A percentile compares a stretch with the other conserved stretches of the same genome.
Evolutionary conservation across 371 early-diverging fungal species (phyloP).

Genomic region (Mortierella sp.): DNA sequence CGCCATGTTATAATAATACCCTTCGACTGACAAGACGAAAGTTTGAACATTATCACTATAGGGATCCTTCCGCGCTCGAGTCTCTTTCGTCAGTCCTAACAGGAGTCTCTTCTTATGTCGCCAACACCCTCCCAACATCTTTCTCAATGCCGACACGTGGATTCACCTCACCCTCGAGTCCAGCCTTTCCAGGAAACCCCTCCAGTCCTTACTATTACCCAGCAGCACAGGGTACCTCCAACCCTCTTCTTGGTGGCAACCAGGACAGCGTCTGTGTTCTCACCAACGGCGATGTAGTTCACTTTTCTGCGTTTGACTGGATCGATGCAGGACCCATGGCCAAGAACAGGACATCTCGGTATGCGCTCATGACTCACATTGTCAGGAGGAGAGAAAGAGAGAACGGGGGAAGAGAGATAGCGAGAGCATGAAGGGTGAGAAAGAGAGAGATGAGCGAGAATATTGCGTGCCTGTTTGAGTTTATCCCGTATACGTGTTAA

Average conservation of each 20-base stretch:
- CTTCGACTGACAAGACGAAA: not conserved
- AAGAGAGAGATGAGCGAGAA: not conserved
- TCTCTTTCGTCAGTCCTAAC: constrained; percentile 70
- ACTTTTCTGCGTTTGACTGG: constrained; percentile 60
- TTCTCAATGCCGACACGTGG: constrained; percentile 60
- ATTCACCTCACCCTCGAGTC: constrained; percentile 40
- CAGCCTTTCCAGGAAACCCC: constrained; percentile 40
- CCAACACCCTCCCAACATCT: constrained; percentile 61
- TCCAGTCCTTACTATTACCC: constrained; percentile 56
- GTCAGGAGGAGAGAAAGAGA: not conserved
- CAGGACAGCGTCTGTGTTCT: constrained; percentile 46
- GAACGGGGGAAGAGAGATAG: not conserved
- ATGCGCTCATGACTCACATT: constrained; percentile 16
- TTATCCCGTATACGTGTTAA: not conserved
- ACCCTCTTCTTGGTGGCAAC: constrained; percentile 38
- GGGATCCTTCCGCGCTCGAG: constrained; percentile 74
- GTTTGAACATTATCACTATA: constrained; percentile 12
- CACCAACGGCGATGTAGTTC: constrained; percentile 50
- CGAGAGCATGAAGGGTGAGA: constrained; percentile 1
- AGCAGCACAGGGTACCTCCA: constrained; percentile 31
- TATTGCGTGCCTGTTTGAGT: not conserved
- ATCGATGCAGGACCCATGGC: constrained; percentile 34
- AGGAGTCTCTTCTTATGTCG: constrained; percentile 71
- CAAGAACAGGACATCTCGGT: constrained; percentile 42
- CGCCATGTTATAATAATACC: not conserved